Percentiles rank a stretch among this genome's conserved stretches.
Conservation (phyloP, 306 rosid genomes). For the Ziziphus jujuba region DNA sequence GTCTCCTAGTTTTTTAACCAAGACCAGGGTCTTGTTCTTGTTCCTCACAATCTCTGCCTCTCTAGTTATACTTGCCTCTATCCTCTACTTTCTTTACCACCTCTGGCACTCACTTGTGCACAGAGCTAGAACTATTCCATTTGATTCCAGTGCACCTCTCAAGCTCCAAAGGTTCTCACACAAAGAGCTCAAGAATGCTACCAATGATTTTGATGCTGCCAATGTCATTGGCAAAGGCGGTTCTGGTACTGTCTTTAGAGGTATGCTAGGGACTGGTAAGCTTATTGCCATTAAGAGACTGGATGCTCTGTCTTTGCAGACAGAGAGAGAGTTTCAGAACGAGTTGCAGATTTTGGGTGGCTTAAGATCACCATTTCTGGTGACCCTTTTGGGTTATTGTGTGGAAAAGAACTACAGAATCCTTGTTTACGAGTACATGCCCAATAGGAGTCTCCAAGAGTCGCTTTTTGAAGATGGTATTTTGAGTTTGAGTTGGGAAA, state of each 20-base stretch:
- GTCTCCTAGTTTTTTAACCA: constrained; percentile 45
- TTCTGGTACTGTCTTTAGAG: constrained; percentile 88
- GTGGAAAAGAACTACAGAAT: constrained; percentile 70
- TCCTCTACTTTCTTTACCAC: constrained; percentile 74
- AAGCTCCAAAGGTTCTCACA: constrained; percentile 79
- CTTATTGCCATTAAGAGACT: constrained; percentile 74
- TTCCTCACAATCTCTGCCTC: constrained; percentile 82
- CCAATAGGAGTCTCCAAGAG: constrained; percentile 86
- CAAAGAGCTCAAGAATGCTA: constrained; percentile 75
- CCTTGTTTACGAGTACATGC: constrained; percentile 85
- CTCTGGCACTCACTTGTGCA: constrained; percentile 68
- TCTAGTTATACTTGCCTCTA: constrained; percentile 61
- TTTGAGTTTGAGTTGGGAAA: constrained; percentile 75
- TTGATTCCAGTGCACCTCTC: constrained; percentile 76
- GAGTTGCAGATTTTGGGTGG: constrained; percentile 96
- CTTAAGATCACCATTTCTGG: constrained; percentile 76
- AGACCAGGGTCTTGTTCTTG: constrained; percentile 62
- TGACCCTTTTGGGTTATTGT: constrained; percentile 85
- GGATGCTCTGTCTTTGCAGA: constrained; percentile 63
- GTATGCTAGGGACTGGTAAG: constrained; percentile 68
- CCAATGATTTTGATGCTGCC: constrained; percentile 58
- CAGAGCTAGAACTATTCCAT: constrained; percentile 77
- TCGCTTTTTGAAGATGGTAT: constrained; percentile 71
- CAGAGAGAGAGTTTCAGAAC: constrained; percentile 88
- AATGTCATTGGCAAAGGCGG: constrained; percentile 95